Evolutionary conservation across 768 basidiomycete genomes (phyloP), one percentile per base, ranked within the genome.

Genomic region (Boletus vinaceobasis): DNA sequence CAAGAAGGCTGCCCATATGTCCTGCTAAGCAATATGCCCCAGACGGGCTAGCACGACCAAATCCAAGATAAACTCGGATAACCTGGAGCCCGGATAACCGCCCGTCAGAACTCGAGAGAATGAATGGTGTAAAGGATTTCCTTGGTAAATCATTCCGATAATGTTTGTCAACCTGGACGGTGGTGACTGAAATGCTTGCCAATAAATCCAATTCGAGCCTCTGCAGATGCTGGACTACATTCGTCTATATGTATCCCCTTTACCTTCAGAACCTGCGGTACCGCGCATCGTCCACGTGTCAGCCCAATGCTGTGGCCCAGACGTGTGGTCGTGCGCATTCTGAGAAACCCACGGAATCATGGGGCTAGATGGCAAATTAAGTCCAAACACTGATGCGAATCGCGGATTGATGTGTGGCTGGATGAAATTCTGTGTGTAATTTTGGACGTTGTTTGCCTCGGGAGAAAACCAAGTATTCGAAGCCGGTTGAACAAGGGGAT

Each of bases 321-420:
- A 31, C 15, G 32, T 19, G 9, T 55, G 58, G 43, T 67, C 60
- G 14, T 58, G 45, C 23, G 17, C 49, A 39, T 52, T 44, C 36
- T 59, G 65, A 39, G 65, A 45, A 39, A 63, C 58, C 55, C 55
- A 61, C 9, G 67, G 59, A 49, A 48, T 45, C 65, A 65, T 53
- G 64, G 70, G 29, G 38, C 50, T 43, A 23, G 67, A 19, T 48
- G 62, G 53, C 73, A 69, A 47, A 46, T 76, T 73, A 53, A 84
- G 67, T 26, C 83, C 86, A 58, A 89, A 87, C 29, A 73, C 73
- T 32, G 81, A 79, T 14, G 88, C 87, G 69, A 92, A 91, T 11
- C 85, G 79, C 9, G 90, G 90, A 61, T 92, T 91, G 55, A 92
- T 91, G 63, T 92, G 90, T 7, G 90, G 90, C 59, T 90, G 87